Percentiles rank a stretch among this genome's conserved stretches.
phyloP scores from a whole-genome alignment of 345 rosid genomes.

The Mangifera indica region DNA sequence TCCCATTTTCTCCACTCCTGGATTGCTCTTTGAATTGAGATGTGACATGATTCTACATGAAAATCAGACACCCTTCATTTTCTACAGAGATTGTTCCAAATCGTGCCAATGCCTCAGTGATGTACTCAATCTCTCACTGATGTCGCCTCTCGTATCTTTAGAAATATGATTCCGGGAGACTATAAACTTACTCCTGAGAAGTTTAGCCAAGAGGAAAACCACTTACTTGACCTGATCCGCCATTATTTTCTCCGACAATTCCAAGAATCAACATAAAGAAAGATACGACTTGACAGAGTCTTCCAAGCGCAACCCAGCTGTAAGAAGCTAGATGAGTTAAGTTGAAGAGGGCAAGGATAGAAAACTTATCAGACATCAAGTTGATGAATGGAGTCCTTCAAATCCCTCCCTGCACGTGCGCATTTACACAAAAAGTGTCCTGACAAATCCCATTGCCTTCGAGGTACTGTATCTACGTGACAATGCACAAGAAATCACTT shows the following conservation, averaged over 20 bases:
- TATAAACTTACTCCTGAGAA: slow-evolving; percentile 27
- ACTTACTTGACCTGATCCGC: slow-evolving; percentile 47
- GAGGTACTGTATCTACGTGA: slow-evolving; percentile 31
- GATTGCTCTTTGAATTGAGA: slow-evolving; percentile 44
- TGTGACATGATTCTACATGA: slow-evolving; percentile 46
- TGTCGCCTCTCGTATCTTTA: slow-evolving; percentile 47
- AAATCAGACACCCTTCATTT: slow-evolving; percentile 58
- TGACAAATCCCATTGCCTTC: slow-evolving; percentile 45
- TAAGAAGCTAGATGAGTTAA: slow-evolving; percentile 28
- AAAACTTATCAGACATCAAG: slow-evolving; percentile 38
- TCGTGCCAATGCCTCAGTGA: slow-evolving; percentile 38
- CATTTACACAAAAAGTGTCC: slow-evolving; percentile 38
- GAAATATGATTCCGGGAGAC: slow-evolving; percentile 48
- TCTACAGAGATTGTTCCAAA: slow-evolving; percentile 41
- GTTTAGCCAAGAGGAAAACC: slow-evolving; percentile 52
- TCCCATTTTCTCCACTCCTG: slow-evolving; percentile 37
- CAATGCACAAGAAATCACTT: no score
- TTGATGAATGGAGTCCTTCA: slow-evolving; percentile 39
- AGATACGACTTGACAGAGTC: neutral
- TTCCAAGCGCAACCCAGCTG: slow-evolving; percentile 26
- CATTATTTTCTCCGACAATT: slow-evolving; percentile 41
- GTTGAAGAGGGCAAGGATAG: slow-evolving; percentile 28
- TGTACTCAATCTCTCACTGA: slow-evolving; percentile 36
- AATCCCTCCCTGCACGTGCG: slow-evolving; percentile 40
- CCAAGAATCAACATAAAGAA: slow-evolving; percentile 20